phyloP scores from a whole-genome alignment of 306 rosid species.

The Ceratonia siliqua region DNA sequence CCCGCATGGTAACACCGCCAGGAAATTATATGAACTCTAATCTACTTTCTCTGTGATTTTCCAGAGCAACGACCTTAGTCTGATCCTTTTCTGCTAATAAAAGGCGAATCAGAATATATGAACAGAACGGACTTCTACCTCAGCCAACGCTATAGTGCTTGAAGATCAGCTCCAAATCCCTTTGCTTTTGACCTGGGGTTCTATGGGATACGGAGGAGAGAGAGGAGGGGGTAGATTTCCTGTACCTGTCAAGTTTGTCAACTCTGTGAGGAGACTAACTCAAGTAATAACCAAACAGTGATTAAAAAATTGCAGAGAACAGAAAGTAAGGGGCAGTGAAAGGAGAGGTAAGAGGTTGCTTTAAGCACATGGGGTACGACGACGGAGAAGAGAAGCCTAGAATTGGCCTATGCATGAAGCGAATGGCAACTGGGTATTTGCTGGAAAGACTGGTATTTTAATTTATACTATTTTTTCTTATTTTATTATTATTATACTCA shows the following conservation, averaged over 20 bases:
- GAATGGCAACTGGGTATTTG: slow-evolving; percentile 37
- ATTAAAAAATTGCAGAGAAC: slow-evolving; percentile 2
- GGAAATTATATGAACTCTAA: neutral
- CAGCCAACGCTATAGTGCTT: slow-evolving; percentile 3
- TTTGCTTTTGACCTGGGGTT: slow-evolving; percentile 31
- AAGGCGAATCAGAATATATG: neutral
- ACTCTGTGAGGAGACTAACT: slow-evolving; percentile 27
- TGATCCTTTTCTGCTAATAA: neutral
- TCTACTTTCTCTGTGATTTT: slow-evolving; percentile 6
- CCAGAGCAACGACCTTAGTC: neutral
- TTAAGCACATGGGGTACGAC: slow-evolving; percentile 45
- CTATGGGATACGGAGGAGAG: slow-evolving; percentile 4
- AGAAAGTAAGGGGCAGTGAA: slow-evolving; percentile 31
- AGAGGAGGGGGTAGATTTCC: slow-evolving; percentile 37
- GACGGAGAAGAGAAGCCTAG: neutral
- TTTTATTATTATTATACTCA: neutral
- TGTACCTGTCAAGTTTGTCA: slow-evolving; percentile 30
- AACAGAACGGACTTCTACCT: slow-evolving; percentile 32
- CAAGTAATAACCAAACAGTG: slow-evolving; percentile 25
- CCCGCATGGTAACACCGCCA: slow-evolving; percentile 56
- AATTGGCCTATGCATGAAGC: slow-evolving; percentile 35
- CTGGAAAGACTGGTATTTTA: slow-evolving; percentile 38
- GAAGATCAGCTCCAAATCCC: slow-evolving; percentile 34
- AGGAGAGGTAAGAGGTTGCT: slow-evolving; percentile 34
- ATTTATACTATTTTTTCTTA: slow-evolving; percentile 7